phyloP scores from a whole-genome alignment of 495 filamentous ascomycete species.

The Aspergillus bertholletiae region DNA sequence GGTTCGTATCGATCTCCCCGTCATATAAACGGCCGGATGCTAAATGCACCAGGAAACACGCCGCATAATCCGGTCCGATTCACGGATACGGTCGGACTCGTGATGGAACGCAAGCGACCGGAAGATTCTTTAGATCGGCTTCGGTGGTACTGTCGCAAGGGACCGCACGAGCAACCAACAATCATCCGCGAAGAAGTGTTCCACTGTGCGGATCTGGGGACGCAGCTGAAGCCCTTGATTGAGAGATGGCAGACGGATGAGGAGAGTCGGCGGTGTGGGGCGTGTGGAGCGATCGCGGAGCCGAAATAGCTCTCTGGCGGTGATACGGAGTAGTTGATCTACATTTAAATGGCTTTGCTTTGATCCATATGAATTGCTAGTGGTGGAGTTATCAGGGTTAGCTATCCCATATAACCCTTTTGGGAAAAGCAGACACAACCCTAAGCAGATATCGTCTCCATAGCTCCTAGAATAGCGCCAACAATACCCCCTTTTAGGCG shows the following conservation, averaged over 20 bases:
- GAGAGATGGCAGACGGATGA: conserved; percentile 63
- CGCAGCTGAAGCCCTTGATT: conserved; percentile 81
- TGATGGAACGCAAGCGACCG: conserved; percentile 77
- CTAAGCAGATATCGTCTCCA: neutral
- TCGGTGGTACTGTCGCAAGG: conserved; percentile 75
- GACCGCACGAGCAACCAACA: conserved; percentile 16
- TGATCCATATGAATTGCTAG: neutral
- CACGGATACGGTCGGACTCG: conserved; percentile 61
- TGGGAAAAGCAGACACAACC: neutral
- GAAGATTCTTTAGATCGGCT: conserved; percentile 61
- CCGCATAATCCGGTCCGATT: conserved; percentile 65
- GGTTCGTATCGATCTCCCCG: conserved; percentile 6
- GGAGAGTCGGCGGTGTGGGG: conserved; percentile 61
- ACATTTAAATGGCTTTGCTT: no score
- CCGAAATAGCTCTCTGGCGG: neutral
- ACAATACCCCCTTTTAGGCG: neutral
- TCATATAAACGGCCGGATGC: neutral
- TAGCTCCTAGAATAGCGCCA: neutral
- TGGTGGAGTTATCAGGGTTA: neutral
- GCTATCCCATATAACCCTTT: neutral
- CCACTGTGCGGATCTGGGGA: conserved; percentile 76
- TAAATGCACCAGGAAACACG: conserved; percentile 43
- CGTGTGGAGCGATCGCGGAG: conserved; percentile 49
- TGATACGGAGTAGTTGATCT: neutral
- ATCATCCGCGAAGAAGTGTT: conserved; percentile 75